Evolutionary conservation across 768 basidiomycete species (phyloP).

Genomic region (Pulveroboletus sp.): DNA sequence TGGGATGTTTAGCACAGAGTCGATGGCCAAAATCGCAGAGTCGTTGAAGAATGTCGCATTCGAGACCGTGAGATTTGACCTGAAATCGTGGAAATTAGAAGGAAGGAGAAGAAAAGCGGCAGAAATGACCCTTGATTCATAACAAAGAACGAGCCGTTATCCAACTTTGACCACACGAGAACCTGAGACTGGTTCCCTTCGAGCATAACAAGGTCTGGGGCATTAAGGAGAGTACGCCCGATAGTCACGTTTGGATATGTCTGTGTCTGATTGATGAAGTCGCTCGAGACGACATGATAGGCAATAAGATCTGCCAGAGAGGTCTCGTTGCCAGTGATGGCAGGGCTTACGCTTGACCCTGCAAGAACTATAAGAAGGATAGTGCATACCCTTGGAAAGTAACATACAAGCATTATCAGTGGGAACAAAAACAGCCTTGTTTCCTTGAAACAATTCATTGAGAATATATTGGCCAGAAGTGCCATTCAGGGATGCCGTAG

Average conservation of each 20-base stretch:
- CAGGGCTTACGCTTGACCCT: slow-evolving; percentile 5
- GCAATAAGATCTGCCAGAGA: slow-evolving; percentile 47
- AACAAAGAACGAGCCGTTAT: slow-evolving; percentile 40
- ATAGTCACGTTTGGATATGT: slow-evolving; percentile 58
- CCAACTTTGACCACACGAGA: slow-evolving; percentile 41
- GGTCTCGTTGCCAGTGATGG: slow-evolving; percentile 30
- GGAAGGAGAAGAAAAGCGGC: not conserved
- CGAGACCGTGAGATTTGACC: slow-evolving; percentile 35
- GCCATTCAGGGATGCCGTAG: slow-evolving; percentile 40
- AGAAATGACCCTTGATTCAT: slow-evolving; percentile 47
- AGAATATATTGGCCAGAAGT: slow-evolving; percentile 47
- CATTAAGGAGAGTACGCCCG: slow-evolving; percentile 60
- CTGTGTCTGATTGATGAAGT: slow-evolving; percentile 42
- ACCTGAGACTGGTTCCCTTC: slow-evolving; percentile 62
- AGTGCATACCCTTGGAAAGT: not conserved
- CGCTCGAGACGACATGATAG: slow-evolving; percentile 57
- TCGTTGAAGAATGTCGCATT: slow-evolving; percentile 38
- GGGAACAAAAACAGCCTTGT: slow-evolving; percentile 57
- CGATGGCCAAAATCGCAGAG: slow-evolving; percentile 47
- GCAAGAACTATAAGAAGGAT: slow-evolving; percentile 2
- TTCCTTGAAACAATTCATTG: slow-evolving; percentile 38
- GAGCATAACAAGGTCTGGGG: slow-evolving; percentile 45
- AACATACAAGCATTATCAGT: slow-evolving; percentile 53
- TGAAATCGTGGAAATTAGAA: slow-evolving; percentile 7
- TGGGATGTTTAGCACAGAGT: slow-evolving; percentile 53